Evolutionary conservation across 208 protist genomes (phyloP), one percentile per base, ranked within the genome.

Genomic region (Trypanosoma grayi): DNA sequence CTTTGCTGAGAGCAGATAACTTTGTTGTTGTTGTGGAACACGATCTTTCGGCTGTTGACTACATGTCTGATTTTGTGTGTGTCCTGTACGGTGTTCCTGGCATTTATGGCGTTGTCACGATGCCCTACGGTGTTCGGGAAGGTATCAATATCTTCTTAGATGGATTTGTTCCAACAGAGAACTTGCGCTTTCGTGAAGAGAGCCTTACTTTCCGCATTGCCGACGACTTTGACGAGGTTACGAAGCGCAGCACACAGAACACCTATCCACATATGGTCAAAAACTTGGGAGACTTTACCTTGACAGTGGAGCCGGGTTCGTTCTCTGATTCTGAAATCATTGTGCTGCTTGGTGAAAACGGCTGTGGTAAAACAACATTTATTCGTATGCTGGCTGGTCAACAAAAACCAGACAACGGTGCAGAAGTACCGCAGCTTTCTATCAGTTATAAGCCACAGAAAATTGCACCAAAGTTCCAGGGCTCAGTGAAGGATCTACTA

Each of bases 91-190:
- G 99, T 54, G 73, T 94, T 62, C 97, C 98, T 55, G 98, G 98
- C 73, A 98, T 98, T 31, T 99, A 99, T 77, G 99, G 99, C 75
- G 98, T 99, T 34, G 98, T 99, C 22, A 99, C 99, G 24, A 95
- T 99, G 84, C 99, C 99, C 40, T 99, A 99, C 66, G 88, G 82
- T 65, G 99, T 99, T 44, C 90, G 99, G 48, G 99, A 99, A 79
- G 98, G 98, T 67, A 99, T 99, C 74, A 99, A 99, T 81, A 96
- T 99, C 62, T 99, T 99, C 88, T 81, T 99, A 22, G 97, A 94
- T 60, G 99, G 99, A 43, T 99, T 98, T 70, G 90, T 99, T 34
- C 99, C 98, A 16, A 99, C 99, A 11, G 99, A 99, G 79, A 99
- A 99, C 75, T 62, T 99, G 60, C 92, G 99, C 27, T 99, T 99